Base-by-base conservation (phyloP, 2,329 filamentous ascomycete species). In the Phialemoniopsis sp. region DNA sequence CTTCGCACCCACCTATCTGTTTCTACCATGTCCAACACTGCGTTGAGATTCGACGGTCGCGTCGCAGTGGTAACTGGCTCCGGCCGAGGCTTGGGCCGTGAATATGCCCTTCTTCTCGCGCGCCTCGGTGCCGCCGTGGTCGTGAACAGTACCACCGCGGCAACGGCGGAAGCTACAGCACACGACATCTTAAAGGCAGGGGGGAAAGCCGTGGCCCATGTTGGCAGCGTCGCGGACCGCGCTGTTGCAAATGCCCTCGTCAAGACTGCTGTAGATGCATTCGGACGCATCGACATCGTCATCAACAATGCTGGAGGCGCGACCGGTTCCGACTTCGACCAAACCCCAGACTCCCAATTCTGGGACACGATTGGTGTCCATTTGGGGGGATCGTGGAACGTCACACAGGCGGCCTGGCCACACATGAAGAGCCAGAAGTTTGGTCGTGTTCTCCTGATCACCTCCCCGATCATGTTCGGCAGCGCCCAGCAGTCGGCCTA, bases 401-500 rank as follows among this genome's bases (percentile, higher is more conserved):
- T 88, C 64, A 78, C 93, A 45, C 84, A 82, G 64, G 93, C 93
- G 47, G 93, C 93, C 38, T 98, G 91, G 91, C 90, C 91, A 44
- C 76, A 97, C 67, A 97, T 98, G 78, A 80, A 90, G 59, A 97
- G 97, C 73, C 93, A 98, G 70, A 97, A 96, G 80, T 98, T 88
- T 63, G 93, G 93, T 47, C 82, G 93, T 55, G 76, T 98, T 51
- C 95, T 98, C 70, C 97, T 94, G 76, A 97, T 91, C 17, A 82
- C 91, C 29, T 97, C 91, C 41, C 90, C 93, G 46, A 93, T 93
- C 56, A 76, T 98, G 39, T 97, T 95, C 62, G 93, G 93, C 57
- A 93, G 81, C 69, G 96, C 96, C 58, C 93, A 91, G 50, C 91
- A 97, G 72, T 80, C 83, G 62, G 96, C 96, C 70, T 98, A n/a